Conservation (phyloP, 2,329 filamentous ascomycete genomes). For the Claviceps capensis region DNA sequence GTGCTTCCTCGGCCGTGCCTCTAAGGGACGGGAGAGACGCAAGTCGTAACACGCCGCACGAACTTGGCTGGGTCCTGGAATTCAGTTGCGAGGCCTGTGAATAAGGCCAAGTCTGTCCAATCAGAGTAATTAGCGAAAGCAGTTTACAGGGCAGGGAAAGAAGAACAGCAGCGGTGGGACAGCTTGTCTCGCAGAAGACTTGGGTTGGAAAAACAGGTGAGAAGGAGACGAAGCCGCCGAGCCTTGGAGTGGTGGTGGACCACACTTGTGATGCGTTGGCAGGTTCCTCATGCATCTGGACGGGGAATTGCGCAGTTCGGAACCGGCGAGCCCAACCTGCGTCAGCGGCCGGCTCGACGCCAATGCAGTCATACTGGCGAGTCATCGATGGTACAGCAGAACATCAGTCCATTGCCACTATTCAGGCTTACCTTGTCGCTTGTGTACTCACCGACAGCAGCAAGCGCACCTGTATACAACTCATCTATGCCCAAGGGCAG, state of each 20-base stretch:
- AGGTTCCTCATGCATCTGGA: constrained; percentile 35
- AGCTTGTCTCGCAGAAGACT: background rate
- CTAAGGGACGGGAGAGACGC: constrained; percentile 1
- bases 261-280: constrained; percentile 25
- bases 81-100: constrained; percentile 9
- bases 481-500: background rate
- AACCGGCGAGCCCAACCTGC: constrained; percentile 9
- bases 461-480: background rate
- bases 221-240: constrained; percentile 7
- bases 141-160: constrained; percentile 19
- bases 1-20: background rate
- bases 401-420: background rate
- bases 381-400: constrained; percentile 5
- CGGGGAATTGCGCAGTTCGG: constrained; percentile 32
- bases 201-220: background rate
- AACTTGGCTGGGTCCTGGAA: constrained; percentile 12
- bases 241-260: constrained; percentile 14
- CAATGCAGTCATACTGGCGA: constrained; percentile 7
- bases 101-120: constrained; percentile 18
- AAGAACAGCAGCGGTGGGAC: constrained; percentile 8
- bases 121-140: constrained; percentile 20
- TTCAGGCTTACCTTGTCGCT: background rate
- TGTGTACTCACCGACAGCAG: background rate
- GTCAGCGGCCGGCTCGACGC: constrained; percentile 5
- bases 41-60: constrained; percentile 1